A percentile compares a stretch with the other conserved stretches of the same genome.
phyloP scores from a whole-genome alignment of 2,329 filamentous ascomycete genomes.

The Fusarium armeniacum region DNA sequence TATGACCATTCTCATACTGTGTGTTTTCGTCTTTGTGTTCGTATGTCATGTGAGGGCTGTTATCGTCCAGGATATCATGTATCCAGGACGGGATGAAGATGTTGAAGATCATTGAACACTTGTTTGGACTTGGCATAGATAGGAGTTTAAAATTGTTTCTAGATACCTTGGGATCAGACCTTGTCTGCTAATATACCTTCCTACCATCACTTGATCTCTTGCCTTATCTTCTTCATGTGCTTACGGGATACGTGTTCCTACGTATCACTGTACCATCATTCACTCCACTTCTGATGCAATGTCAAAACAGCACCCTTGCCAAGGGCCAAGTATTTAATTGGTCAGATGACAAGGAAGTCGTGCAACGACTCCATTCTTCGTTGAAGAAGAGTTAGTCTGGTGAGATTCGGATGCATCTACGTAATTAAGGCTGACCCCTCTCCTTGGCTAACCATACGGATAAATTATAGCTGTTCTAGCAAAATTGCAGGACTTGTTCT shows the following conservation, averaged over 20 bases:
- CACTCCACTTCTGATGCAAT: background rate
- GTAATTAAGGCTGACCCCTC: constrained; percentile 13
- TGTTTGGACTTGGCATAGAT: background rate
- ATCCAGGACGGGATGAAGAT: constrained; percentile 66
- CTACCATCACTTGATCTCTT: background rate
- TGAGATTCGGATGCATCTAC: constrained; percentile 13
- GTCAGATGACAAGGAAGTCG: background rate
- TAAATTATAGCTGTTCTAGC: background rate
- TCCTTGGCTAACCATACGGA: background rate
- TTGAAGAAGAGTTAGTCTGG: background rate
- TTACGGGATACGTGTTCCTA: background rate
- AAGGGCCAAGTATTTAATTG: background rate
- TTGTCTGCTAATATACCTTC: background rate
- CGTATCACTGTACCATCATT: background rate
- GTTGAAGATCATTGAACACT: constrained; percentile 60
- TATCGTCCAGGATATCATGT: constrained; percentile 67
- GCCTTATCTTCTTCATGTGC: background rate
- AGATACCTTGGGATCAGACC: background rate
- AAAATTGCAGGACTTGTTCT: background rate
- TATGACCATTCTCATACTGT: constrained; percentile 63
- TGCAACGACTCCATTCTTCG: background rate
- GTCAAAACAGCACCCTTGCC: background rate
- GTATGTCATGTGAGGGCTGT: constrained; percentile 61
- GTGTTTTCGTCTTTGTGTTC: constrained; percentile 61
- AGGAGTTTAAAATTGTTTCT: constrained; percentile 8